A percentile compares a stretch with the other conserved stretches of the same genome.
Conservation (phyloP, 176 grass and related monocot genomes). For the Aegilops speltoides region DNA sequence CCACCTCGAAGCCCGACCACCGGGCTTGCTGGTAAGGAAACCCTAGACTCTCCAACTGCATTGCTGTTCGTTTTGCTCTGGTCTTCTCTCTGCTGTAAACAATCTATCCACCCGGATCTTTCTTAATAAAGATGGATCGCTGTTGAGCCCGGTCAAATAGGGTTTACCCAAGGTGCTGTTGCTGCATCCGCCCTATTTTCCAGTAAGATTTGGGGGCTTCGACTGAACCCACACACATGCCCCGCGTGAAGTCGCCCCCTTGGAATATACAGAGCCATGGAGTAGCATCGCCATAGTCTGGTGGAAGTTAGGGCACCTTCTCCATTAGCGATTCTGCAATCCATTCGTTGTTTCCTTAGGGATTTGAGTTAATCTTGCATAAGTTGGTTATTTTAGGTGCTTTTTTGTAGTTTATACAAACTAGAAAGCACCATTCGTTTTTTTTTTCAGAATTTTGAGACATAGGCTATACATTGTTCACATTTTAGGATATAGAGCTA, state of each 20-base stretch:
- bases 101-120: background rate
- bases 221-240: background rate
- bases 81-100: background rate
- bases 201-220: background rate
- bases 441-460: background rate
- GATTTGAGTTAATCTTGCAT: background rate
- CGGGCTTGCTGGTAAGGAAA: background rate
- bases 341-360: background rate
- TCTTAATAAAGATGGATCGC: background rate
- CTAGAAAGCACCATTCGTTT: background rate
- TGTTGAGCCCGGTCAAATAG: background rate
- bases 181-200: background rate
- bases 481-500: background rate
- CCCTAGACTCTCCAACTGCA: background rate
- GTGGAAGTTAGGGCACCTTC: background rate
- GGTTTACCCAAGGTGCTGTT: background rate
- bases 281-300: background rate
- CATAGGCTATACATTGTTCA: background rate
- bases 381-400: constrained; percentile 2
- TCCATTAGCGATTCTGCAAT: background rate
- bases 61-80: background rate
- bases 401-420: background rate
- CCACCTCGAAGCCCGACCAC: background rate
- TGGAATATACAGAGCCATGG: background rate
- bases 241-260: background rate